phyloP scores from a whole-genome alignment of 306 rosid genomes.

The Betula pendula region DNA sequence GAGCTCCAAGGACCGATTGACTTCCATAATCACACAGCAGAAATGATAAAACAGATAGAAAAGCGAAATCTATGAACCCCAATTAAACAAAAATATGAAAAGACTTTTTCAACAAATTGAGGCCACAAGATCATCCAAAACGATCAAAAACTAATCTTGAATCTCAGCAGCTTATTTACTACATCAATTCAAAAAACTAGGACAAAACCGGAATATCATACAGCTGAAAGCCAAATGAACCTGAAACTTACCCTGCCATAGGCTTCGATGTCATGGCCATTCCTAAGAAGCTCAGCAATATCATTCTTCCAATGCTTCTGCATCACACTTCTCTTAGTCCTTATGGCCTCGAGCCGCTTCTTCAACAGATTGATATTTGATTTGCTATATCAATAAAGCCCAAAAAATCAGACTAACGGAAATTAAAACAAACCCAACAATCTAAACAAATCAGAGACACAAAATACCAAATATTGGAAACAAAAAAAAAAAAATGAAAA shows the following conservation, averaged over 20 bases:
- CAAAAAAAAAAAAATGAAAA: too few species aligned
- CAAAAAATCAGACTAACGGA: constrained; percentile 13
- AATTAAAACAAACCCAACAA: not conserved
- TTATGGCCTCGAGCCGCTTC: constrained; percentile 46
- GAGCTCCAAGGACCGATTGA: not conserved
- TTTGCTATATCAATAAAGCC: constrained; percentile 46
- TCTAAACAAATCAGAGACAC: not conserved
- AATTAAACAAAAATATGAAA: too few species aligned
- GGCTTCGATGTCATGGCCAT: constrained; percentile 56
- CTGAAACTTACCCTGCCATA: constrained; percentile 57
- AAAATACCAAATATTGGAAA: constrained; percentile 10
- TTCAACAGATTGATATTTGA: constrained; percentile 42
- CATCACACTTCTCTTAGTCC: constrained; percentile 52
- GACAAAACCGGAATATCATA: not conserved
- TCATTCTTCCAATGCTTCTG: constrained; percentile 61
- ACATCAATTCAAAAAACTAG: not conserved
- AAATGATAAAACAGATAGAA: too few species aligned
- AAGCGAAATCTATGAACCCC: too few species aligned
- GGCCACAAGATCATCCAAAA: not conserved
- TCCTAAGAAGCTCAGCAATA: constrained; percentile 60
- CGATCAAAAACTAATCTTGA: not conserved
- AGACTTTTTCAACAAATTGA: too few species aligned
- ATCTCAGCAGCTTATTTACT: not conserved
- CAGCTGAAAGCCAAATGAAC: constrained; percentile 4
- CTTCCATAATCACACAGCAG: not conserved